Evolutionary conservation across 2,329 filamentous ascomycete genomes (phyloP), one percentile per base, ranked within the genome.

Genomic region (Aspergillus sp.): DNA sequence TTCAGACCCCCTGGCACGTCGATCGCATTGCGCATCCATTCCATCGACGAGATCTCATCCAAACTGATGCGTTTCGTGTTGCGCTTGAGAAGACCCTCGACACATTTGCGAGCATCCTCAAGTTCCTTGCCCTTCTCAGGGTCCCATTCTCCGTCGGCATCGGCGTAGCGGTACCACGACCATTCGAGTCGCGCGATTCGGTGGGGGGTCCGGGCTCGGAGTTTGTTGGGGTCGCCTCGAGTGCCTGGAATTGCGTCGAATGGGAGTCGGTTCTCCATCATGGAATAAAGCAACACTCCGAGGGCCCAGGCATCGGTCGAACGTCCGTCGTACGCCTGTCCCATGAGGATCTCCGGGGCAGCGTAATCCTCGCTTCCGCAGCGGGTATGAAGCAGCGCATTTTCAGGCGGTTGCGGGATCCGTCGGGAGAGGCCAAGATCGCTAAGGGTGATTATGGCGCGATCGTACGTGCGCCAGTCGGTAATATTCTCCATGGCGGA

Each of bases 291-390:
- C 2, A 98, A 80, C 1, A 99, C 95, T 54, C 95, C 95, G 1
- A 98, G 82, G 0, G 94, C 96, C 95, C 95, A 99, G 10, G 92
- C 92, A 72, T 99, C 95, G 0, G 90, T 96, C 1, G 89, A 86
- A 42, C 92, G 90, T 32, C 95, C 95, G 73, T 98, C 93, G 72
- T 99, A 99, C 7, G 91, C 87, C 71, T 96, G 91, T 24, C 94
- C 94, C 82, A 99, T 91, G 56, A 99, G 89, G 50, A 99, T 92
- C 74, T 99, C 95, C 0, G 95, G 95, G 0, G 95, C 94, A 1
- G 94, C 94, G 73, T 99, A 99, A 77, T 99, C 95, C 77, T 98
- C 95, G 46, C 91, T 96, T 32, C 95, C 95, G 74, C 95, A 99
- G 10, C 95, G 87, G 1, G 94, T 98, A 62, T 91, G 91, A n/a